phyloP scores from a whole-genome alignment of 257 asterid genomes.

The Solanum pinnatisectum region DNA sequence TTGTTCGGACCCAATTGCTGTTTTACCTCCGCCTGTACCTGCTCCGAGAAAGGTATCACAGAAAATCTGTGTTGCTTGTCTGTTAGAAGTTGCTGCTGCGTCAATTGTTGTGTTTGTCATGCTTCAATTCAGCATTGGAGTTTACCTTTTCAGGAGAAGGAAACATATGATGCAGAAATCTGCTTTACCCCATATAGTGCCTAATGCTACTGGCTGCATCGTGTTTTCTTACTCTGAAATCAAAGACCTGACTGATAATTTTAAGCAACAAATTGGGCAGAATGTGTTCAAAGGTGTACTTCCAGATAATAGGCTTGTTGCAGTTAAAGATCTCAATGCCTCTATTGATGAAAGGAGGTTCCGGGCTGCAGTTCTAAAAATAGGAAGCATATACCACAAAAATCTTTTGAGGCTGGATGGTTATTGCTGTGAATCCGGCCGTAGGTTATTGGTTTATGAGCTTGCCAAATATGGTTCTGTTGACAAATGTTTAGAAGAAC shows the following conservation, averaged over 20 bases:
- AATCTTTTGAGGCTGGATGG: conserved; percentile 28
- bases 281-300: conserved; percentile 22
- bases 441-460: conserved; percentile 26
- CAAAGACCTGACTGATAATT: conserved; percentile 22
- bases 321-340: conserved; percentile 14
- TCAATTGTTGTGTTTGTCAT: conserved; percentile 9
- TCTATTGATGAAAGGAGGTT: conserved; percentile 21
- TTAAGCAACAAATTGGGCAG: conserved; percentile 28
- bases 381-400: conserved; percentile 31
- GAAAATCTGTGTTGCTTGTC: conserved; percentile 20
- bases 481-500: conserved; percentile 21
- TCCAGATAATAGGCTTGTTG: conserved; percentile 16
- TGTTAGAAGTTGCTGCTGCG: conserved; percentile 12
- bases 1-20: conserved; percentile 34
- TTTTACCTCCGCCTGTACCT: conserved; percentile 2
- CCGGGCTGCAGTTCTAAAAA: conserved; percentile 19
- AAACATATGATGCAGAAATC: conserved; percentile 4
- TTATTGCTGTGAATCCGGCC: conserved; percentile 19
- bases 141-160: conserved; percentile 14
- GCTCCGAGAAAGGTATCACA: background rate
- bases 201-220: conserved; percentile 14
- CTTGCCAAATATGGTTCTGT: conserved; percentile 22
- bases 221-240: conserved; percentile 24
- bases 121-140: conserved; percentile 19
- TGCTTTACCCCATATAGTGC: conserved; percentile 2